Evolutionary conservation across 1,139 yeast species (phyloP).

Genomic region (Torulaspora globosa): DNA sequence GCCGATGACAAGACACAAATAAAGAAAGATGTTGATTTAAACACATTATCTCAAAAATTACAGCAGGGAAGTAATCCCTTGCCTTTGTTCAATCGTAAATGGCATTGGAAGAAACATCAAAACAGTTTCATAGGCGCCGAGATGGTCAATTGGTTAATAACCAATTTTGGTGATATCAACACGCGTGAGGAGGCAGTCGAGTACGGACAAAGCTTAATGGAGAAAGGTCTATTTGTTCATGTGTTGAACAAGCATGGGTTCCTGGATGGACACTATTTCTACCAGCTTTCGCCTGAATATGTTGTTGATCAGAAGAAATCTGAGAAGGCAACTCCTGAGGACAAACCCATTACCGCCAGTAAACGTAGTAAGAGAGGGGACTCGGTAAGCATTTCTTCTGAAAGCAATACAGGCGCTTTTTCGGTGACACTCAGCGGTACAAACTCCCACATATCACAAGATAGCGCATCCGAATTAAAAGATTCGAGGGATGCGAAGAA

Average conservation of each 20-base stretch:
- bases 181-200: constrained; percentile 77
- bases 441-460: constrained; percentile 12
- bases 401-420: constrained; percentile 8
- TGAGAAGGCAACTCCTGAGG: constrained; percentile 8
- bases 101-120: constrained; percentile 83
- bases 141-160: constrained; percentile 77
- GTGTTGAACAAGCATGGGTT: constrained; percentile 81
- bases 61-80: constrained; percentile 56
- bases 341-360: constrained; percentile 7
- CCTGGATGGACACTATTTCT: constrained; percentile 89
- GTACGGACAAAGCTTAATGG: constrained; percentile 76
- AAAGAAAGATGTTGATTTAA: constrained; percentile 42
- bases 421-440: constrained; percentile 11
- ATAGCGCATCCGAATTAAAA: constrained; percentile 9
- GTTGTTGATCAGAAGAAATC: constrained; percentile 21
- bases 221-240: constrained; percentile 65
- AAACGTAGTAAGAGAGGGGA: constrained; percentile 11
- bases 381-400: constrained; percentile 12
- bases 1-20: constrained; percentile 37
- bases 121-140: constrained; percentile 84
- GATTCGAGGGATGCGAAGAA: constrained; percentile 1
- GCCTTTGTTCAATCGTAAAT: constrained; percentile 67
- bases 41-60: constrained; percentile 58
- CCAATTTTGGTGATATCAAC: constrained; percentile 71
- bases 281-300: constrained; percentile 62